Evolutionary conservation across 352 stramenopile species (phyloP), one percentile per base, ranked within the genome.

Genomic region (Aphanomyces invadans): DNA sequence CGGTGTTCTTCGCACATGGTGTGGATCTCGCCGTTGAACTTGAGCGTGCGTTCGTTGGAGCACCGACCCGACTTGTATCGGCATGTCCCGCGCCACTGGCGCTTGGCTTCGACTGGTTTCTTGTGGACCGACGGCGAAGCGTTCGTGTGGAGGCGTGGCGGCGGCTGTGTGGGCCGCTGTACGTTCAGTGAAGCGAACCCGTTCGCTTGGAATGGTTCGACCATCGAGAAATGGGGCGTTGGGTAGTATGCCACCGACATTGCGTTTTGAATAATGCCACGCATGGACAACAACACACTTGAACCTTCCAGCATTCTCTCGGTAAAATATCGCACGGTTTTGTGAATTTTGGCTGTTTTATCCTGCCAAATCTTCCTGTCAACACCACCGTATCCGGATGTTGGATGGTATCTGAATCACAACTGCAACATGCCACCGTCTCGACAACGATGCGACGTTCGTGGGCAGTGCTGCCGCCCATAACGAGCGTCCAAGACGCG

Each of bases 1-100:
- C 60, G 60, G 49, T 67, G 60, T 57, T 67, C 60, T 42, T 67
- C 60, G 49, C 60, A 67, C 60, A 67, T 67, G 32, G 60, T 67
- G 49, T 67, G 60, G 32, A 67, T 51, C 45, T 67, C 60, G 46
- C 60, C 60, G 49, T 67, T 67, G 49, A 67, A 67, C 33, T 67
- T 67, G 31, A 67, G 49, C 45, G 60, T 67, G 32, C 60, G 60
- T 28, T 67, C 60, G 49, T 67, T 67, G n/a, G 60, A 51, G 42
- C 60, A 67, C 19, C 60, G 60, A 23, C 60, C 60, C 7, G 28
- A 51, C 49, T 67, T 67, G 60, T 67, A 67, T 11, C 60, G 42
- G 44, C 60, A 67, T 28, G 48, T 67, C 29, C 60, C 60, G 33
- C 60, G 60, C 28, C 48, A 67, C 9, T 31, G 38, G 2, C 19